Conservation (phyloP, 108 stramenopile genomes). For the Stephanodiscus minutulus region DNA sequence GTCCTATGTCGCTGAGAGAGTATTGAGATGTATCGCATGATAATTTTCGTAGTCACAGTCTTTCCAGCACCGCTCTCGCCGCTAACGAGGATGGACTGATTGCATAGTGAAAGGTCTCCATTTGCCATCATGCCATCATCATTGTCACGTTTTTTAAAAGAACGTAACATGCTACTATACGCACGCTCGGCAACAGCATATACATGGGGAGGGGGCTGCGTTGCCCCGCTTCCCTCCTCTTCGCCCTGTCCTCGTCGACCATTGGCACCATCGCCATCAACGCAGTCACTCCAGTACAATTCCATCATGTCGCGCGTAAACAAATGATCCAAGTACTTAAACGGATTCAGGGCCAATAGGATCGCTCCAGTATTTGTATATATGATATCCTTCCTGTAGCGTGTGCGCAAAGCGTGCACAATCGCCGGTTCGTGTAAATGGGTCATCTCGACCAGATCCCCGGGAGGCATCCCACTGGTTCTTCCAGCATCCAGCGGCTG, state of each 20-base stretch:
- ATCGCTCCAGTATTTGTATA: conserved; percentile 93
- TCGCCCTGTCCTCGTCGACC: conserved; percentile 2
- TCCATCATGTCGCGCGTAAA: conserved; percentile 34
- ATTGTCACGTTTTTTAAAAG: conserved; percentile 43
- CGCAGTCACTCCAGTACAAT: conserved; percentile 15
- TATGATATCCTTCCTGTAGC: conserved; percentile 68
- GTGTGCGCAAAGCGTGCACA: conserved; percentile 63
- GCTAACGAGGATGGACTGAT: conserved; percentile 72
- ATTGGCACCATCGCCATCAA: conserved; percentile 18
- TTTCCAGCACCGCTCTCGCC: conserved; percentile 89
- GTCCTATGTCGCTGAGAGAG: conserved; percentile 53
- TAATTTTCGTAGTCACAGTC: conserved; percentile 87
- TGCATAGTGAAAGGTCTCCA: conserved; percentile 18
- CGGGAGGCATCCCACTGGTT: conserved; percentile 37
- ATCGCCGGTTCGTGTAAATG: conserved; percentile 90
- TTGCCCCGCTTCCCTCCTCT: conserved; percentile 2
- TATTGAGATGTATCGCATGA: conserved; percentile 83
- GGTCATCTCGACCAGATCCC: conserved; percentile 73
- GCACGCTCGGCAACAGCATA: conserved; percentile 93
- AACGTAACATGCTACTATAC: conserved; percentile 71
- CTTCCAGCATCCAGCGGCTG: conserved; percentile 4
- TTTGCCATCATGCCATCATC: conserved; percentile 19
- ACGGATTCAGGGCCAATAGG: conserved; percentile 92
- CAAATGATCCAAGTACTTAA: conserved; percentile 52
- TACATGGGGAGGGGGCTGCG: conserved; percentile 64